phyloP scores from a whole-genome alignment of 306 rosid genomes.

The Dryas drummondii region DNA sequence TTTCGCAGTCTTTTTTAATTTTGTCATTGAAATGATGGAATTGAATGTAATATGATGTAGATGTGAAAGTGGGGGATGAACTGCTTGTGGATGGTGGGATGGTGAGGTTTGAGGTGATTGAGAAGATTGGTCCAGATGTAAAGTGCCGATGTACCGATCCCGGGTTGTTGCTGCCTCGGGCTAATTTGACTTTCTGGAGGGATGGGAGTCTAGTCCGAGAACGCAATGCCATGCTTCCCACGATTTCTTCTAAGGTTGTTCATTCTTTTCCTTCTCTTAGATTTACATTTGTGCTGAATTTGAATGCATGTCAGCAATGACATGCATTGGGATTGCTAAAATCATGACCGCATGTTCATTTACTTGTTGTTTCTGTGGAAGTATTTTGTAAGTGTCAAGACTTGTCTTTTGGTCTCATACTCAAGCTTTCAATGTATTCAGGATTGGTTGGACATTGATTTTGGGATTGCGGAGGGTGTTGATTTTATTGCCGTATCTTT shows the following conservation, averaged over 20 bases:
- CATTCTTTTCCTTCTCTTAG: background rate
- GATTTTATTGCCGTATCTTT: slow-evolving; percentile 95
- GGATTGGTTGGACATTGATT: slow-evolving; percentile 99
- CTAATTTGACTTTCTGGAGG: slow-evolving; percentile 98
- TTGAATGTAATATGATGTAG: slow-evolving; percentile 42
- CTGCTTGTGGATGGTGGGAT: slow-evolving; percentile 97
- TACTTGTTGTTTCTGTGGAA: background rate
- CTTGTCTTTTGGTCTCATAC: slow-evolving; percentile 34
- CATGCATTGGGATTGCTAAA: background rate
- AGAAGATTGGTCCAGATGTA: slow-evolving; percentile 96
- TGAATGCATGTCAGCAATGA: background rate
- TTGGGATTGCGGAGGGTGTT: slow-evolving; percentile 93
- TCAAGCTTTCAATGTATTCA: slow-evolving; percentile 32
- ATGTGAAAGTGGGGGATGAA: slow-evolving; percentile 91
- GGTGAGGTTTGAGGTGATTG: slow-evolving; percentile 98
- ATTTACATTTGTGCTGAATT: background rate
- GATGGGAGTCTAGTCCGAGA: slow-evolving; percentile 91
- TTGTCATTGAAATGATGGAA: slow-evolving; percentile 14
- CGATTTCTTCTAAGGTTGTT: slow-evolving; percentile 87
- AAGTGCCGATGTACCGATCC: slow-evolving; percentile 96
- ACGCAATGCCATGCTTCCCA: slow-evolving; percentile 96
- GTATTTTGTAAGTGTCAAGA: slow-evolving; percentile 1
- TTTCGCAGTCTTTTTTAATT: background rate
- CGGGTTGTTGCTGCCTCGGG: slow-evolving; percentile 91
- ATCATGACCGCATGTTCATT: slow-evolving; percentile 8